Evolutionary conservation across 73 alveolate genomes (phyloP).

Genomic region (Durusdinium trenchii): DNA sequence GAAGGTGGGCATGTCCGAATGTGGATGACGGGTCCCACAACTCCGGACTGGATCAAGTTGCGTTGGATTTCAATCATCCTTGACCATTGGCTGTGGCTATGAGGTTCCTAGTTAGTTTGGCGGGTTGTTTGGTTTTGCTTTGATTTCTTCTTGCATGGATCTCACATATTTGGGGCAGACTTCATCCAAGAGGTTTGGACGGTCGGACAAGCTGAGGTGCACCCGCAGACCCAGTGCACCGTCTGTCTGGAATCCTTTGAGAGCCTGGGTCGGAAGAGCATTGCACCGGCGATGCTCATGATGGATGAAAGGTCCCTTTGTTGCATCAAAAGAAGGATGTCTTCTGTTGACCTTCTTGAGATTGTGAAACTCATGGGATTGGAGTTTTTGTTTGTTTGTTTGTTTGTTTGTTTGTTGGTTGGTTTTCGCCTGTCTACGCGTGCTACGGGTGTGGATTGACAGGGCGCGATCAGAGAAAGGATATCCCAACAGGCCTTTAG

Average conservation of each 20-base stretch:
- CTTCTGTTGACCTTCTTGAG: not conserved
- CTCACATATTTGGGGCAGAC: not conserved
- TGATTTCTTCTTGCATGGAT: not conserved
- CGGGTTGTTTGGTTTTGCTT: not conserved
- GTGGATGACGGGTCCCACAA: not conserved
- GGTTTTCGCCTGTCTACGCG: no score
- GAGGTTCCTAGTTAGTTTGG: not conserved
- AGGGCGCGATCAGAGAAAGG: no score
- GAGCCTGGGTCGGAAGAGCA: not conserved
- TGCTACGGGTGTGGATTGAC: no score
- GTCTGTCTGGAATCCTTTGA: slow-evolving; percentile 23
- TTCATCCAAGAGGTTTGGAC: not conserved
- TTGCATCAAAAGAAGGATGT: no score
- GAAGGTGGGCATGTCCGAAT: not conserved
- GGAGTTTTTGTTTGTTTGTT: not conserved
- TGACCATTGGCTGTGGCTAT: not conserved
- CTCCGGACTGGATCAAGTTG: not conserved
- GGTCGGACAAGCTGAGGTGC: not conserved
- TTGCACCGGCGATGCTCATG: slow-evolving; percentile 36
- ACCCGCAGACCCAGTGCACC: slow-evolving; percentile 12
- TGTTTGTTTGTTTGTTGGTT: not conserved
- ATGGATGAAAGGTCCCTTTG: not conserved
- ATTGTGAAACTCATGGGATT: not conserved
- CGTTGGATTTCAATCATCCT: not conserved
- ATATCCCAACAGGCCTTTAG: no score